Evolutionary conservation across 495 filamentous ascomycete species (phyloP), one percentile per base, ranked within the genome.

Genomic region (Penicillium maclennaniae): DNA sequence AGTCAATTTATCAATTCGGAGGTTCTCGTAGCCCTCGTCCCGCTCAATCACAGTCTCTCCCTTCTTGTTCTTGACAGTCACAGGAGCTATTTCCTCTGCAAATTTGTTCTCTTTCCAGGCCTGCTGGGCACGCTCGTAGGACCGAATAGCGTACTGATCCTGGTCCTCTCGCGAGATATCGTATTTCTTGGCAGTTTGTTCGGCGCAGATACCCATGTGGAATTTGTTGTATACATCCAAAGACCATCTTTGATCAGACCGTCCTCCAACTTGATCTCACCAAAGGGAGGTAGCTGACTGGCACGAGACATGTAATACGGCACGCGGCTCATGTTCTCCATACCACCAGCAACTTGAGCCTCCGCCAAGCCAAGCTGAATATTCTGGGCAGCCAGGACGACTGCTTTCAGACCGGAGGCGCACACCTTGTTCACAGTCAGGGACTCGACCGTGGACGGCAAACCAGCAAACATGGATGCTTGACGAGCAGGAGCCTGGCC

Each of bases 121-220:
- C 51, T 83, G 80, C 71, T 96, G 91, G 20, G 92, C 87, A 20
- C 92, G 83, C 67, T 89, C 77, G 60, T 96, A 98, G 15, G 86
- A 91, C 60, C 81, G 79, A 58, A 96, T 90, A 10, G 93, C 90
- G 65, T 93, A 98, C 43, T 85, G 75, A 58, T 98, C 93, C 74
- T 98, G 93, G 55, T 83, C 83, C 62, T 93, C 85, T 14, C 93
- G 78, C 1, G 85, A 83, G 45, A 98, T 81, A 0, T 82, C 72
- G 63, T 89, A 80, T 56, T 95, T 92, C 77, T 92, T 93, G 5
- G 89, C 92, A 12, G 92, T 96, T 51, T 87, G 86, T 75, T 98
- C 93, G n/a, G 92, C 93, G 63, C 93, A 98, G 52, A 91, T 87
- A 7, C 93, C 93, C 93, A 98, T 98, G 66, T 96, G 92, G 63